phyloP scores from a whole-genome alignment of 2,329 filamentous ascomycete genomes.

The Epichloe scottii region DNA sequence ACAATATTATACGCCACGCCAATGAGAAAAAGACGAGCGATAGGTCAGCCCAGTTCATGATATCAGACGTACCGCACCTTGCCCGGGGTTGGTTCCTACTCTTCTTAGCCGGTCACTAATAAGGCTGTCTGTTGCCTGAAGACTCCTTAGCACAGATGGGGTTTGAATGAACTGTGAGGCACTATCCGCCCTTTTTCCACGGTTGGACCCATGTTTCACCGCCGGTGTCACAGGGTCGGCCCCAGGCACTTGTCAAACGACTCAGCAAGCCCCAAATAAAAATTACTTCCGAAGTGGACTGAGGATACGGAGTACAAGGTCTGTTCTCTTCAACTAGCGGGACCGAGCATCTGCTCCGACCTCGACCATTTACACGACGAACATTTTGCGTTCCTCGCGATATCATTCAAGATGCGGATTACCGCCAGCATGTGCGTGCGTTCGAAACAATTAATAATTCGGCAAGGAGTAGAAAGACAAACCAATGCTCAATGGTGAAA shows the following conservation, averaged over 20 bases:
- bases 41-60: neutral
- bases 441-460: neutral
- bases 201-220: conserved; percentile 6
- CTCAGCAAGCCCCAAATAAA: neutral
- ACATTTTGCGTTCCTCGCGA: neutral
- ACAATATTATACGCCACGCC: neutral
- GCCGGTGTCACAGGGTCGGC: conserved; percentile 2
- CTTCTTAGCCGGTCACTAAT: neutral
- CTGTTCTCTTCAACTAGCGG: neutral
- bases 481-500: neutral
- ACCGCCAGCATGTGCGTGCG: neutral
- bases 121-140: neutral
- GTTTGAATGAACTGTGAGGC: neutral
- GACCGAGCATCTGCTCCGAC: neutral
- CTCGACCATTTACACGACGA: neutral
- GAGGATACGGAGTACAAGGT: neutral
- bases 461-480: neutral
- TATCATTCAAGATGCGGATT: no score
- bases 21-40: conserved; percentile 3
- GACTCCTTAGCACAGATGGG: neutral
- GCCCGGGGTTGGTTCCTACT: neutral
- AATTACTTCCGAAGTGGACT: neutral
- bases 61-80: neutral
- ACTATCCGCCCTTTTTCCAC: neutral
- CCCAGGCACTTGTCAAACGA: conserved; percentile 7